Percentiles rank a stretch among this genome's conserved stretches.
Conservation (phyloP, 2,329 filamentous ascomycete genomes). For the Aspergillus puulaauensis region DNA sequence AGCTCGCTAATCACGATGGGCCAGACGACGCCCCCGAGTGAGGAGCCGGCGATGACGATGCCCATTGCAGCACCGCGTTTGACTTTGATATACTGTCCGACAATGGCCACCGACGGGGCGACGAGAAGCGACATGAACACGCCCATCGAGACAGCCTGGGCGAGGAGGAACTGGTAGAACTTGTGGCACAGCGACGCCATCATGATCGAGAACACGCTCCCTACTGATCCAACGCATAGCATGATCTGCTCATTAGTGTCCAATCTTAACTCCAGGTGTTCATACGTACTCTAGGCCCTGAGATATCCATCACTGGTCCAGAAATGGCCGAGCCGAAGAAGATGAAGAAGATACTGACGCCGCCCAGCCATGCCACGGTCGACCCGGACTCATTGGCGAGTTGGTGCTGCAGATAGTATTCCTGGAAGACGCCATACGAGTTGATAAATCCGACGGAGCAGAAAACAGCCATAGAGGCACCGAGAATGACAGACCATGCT, state of each 20-base stretch:
- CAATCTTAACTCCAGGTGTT: neutral
- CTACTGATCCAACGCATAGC: conserved; percentile 27
- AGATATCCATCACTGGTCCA: conserved; percentile 32
- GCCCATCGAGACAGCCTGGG: conserved; percentile 36
- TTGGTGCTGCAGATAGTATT: conserved; percentile 29
- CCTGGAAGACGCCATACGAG: conserved; percentile 38
- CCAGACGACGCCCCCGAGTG: conserved; percentile 37
- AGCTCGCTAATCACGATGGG: conserved; percentile 33
- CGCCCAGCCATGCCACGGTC: conserved; percentile 36
- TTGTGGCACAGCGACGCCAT: conserved; percentile 38
- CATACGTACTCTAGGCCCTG: conserved; percentile 28
- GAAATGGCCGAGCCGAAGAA: conserved; percentile 28
- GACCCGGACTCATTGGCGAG: conserved; percentile 27
- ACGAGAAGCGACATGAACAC: conserved; percentile 30
- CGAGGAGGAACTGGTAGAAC: conserved; percentile 41
- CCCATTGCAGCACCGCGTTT: conserved; percentile 33
- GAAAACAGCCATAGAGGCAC: conserved; percentile 31
- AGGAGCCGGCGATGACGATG: conserved; percentile 34
- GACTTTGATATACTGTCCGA: conserved; percentile 30
- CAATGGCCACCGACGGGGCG: conserved; percentile 31
- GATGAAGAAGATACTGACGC: conserved; percentile 32
- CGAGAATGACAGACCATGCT: conserved; percentile 29
- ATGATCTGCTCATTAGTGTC: conserved; percentile 22
- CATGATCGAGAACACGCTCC: conserved; percentile 33
- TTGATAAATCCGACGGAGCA: conserved; percentile 41